Percentiles rank a stretch among this genome's conserved stretches.
These are phyloP conservation scores for Aureobasidium sp. DNA, from an alignment of 2,329 filamentous ascomycete genomes.

Conservation along the genomic window DNA sequence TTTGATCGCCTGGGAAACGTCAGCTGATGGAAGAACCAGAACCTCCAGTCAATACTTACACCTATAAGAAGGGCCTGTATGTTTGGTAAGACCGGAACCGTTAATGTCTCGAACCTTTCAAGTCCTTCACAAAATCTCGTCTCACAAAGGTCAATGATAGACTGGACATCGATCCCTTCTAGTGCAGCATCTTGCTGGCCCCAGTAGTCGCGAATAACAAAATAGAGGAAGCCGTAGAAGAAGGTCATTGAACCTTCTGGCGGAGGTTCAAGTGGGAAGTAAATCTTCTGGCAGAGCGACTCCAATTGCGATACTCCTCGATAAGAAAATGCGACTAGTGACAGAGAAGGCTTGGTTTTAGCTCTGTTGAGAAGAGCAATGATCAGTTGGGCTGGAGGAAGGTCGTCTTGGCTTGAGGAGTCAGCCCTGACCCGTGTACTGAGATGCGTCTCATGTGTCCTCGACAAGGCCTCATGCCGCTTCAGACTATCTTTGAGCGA, in stretches of 20 bases:
- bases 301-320: slow-evolving; percentile 3
- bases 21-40: too few species aligned
- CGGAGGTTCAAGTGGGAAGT: slow-evolving; percentile 13
- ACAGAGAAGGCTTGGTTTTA: slow-evolving; percentile 16
- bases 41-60: neutral
- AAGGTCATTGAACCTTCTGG: slow-evolving; percentile 12
- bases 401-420: neutral
- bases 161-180: neutral
- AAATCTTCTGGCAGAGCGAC: slow-evolving; percentile 16
- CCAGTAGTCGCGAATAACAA: slow-evolving; percentile 16
- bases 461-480: slow-evolving; percentile 14
- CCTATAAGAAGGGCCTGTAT: slow-evolving; percentile 13
- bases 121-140: slow-evolving; percentile 15
- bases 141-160: slow-evolving; percentile 15
- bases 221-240: slow-evolving; percentile 16
- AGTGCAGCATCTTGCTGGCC: slow-evolving; percentile 11
- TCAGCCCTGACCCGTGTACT: slow-evolving; percentile 1
- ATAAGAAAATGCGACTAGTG: slow-evolving; percentile 12
- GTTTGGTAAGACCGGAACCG: slow-evolving; percentile 14
- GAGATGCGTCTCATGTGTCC: slow-evolving; percentile 15
- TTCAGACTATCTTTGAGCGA: slow-evolving; percentile 16
- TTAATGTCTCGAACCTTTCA: slow-evolving; percentile 16
- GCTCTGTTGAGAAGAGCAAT: slow-evolving; percentile 14
- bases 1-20: slow-evolving; percentile 2
- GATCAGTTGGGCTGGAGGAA: slow-evolving; percentile 13